Conservation (phyloP, 345 rosid species). For the Dimocarpus longan region DNA sequence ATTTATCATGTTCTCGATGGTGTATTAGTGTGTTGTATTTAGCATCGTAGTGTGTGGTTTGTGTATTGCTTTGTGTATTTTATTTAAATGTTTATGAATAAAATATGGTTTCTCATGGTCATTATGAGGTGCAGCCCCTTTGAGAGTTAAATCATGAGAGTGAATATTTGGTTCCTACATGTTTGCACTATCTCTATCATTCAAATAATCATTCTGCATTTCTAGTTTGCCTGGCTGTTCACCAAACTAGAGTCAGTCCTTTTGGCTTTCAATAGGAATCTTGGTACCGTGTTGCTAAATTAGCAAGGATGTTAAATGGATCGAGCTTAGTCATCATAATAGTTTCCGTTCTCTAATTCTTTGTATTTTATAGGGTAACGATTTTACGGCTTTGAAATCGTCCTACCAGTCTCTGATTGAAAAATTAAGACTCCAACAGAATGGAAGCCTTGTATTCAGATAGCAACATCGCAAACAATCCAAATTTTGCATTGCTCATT, state of each 20-base stretch:
- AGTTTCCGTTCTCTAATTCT: background rate
- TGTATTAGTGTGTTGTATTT: background rate
- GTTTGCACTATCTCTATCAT: background rate
- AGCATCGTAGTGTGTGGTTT: background rate
- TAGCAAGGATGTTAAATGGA: background rate
- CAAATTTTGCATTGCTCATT: background rate
- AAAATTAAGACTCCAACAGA: slow-evolving; percentile 69
- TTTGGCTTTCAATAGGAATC: background rate
- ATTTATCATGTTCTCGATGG: background rate
- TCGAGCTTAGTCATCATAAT: background rate
- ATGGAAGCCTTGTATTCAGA: slow-evolving; percentile 83
- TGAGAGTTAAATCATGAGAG: background rate
- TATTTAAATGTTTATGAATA: background rate
- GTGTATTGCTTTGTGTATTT: background rate
- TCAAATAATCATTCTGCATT: background rate
- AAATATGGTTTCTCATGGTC: background rate
- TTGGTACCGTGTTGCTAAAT: background rate
- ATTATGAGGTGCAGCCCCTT: background rate
- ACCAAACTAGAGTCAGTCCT: background rate
- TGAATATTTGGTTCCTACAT: background rate
- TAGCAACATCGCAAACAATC: slow-evolving; percentile 42
- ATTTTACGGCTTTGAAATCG: slow-evolving; percentile 64
- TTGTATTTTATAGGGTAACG: slow-evolving; percentile 64
- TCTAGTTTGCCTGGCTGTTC: background rate
- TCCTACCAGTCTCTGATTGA: slow-evolving; percentile 75